These are phyloP conservation scores for Dryas integrifolia DNA, from an alignment of 331 rosid genomes.

Conservation along the genomic window DNA sequence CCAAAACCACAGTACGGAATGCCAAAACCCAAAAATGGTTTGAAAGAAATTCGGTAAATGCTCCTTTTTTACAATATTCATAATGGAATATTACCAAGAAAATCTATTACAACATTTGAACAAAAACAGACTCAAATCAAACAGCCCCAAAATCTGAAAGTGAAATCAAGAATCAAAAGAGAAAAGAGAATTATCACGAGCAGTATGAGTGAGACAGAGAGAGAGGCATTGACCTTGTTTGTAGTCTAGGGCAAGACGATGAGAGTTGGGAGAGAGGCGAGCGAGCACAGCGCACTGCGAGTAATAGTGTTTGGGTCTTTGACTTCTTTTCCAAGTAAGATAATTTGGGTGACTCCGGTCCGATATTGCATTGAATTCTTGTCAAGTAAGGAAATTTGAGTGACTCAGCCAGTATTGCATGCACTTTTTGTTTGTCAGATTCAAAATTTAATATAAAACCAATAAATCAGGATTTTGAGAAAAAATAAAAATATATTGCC, in stretches of 20 bases:
- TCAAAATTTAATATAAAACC: too few species aligned
- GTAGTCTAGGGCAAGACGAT: not conserved
- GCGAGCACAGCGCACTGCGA: not conserved
- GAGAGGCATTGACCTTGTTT: slow-evolving; percentile 1
- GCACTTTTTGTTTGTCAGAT: too few species aligned
- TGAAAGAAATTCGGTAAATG: not conserved
- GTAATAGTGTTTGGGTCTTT: too few species aligned
- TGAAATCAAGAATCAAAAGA: not conserved
- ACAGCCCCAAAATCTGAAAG: not conserved
- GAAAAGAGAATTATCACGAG: not conserved
- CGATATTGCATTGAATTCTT: too few species aligned
- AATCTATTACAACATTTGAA: not conserved
- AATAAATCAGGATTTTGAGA: too few species aligned
- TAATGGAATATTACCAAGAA: not conserved
- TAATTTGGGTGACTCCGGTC: too few species aligned
- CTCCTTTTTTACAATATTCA: not conserved
- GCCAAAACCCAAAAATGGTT: slow-evolving; percentile 22
- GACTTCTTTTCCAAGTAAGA: too few species aligned
- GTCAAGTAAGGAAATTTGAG: too few species aligned
- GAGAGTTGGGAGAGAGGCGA: not conserved
- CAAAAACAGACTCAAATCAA: not conserved
- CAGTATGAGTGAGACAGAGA: not conserved
- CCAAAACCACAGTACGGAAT: not conserved
- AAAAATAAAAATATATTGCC: too few species aligned
- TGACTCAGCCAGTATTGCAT: too few species aligned